A percentile compares a stretch with the other conserved stretches of the same genome.
Evolutionary conservation across 2,329 filamentous ascomycete species (phyloP).

Genomic region (Colletotrichum plurivorum): DNA sequence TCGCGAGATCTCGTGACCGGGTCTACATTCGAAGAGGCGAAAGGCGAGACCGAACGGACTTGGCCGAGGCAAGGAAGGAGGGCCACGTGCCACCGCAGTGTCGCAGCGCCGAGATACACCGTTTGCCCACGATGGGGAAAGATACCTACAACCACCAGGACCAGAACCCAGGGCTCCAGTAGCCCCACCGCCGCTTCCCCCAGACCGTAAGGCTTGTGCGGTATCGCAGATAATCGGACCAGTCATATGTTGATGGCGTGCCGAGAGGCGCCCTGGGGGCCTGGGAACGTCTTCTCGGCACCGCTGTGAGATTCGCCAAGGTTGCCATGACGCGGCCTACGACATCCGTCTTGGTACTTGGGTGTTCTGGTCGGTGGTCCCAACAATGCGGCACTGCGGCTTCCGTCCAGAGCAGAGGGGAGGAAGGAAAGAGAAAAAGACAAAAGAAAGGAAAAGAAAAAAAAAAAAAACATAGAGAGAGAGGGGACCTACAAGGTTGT

Average conservation of each 20-base stretch:
- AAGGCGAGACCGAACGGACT: constrained; percentile 10
- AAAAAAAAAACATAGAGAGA: too few species aligned
- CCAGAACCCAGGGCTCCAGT: background rate
- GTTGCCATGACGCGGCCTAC: constrained; percentile 37
- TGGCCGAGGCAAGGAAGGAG: constrained; percentile 3
- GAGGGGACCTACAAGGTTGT: too few species aligned
- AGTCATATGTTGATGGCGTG: constrained; percentile 24
- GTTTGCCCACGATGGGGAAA: background rate
- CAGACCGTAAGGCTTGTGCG: constrained; percentile 24
- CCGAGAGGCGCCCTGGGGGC: constrained; percentile 22
- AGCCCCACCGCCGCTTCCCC: background rate
- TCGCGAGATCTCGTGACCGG: background rate
- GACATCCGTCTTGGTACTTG: constrained; percentile 17
- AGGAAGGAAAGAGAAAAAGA: background rate
- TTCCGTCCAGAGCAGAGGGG: background rate
- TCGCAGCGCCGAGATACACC: background rate
- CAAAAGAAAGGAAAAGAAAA: too few species aligned
- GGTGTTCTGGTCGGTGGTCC: background rate
- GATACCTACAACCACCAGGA: too few species aligned
- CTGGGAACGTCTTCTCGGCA: constrained; percentile 22
- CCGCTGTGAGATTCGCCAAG: constrained; percentile 29
- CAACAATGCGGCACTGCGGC: background rate
- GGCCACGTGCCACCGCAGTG: constrained; percentile 25
- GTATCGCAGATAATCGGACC: constrained; percentile 8
- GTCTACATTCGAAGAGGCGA: background rate